Evolutionary conservation across 371 early-diverging fungal genomes (phyloP), one percentile per base, ranked within the genome.

Genomic region (Blakeslea trispora): DNA sequence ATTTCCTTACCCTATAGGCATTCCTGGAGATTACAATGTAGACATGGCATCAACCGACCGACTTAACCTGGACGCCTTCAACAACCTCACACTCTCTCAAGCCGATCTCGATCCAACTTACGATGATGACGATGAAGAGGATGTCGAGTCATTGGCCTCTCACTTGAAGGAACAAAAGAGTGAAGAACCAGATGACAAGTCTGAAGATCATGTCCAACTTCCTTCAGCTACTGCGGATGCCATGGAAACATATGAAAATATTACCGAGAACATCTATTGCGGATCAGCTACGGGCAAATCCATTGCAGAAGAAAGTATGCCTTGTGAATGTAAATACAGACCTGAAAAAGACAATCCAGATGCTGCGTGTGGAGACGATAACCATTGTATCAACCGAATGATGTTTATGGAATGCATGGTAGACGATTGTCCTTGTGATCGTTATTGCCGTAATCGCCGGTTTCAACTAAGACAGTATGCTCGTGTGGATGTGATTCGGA

Each of bases 321-420:
- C 86, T 5, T 94, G 93, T 68, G 78, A 79, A 63, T 94, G 93
- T 71, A 79, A 82, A 66, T 88, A 85, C 64, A 74, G 85, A 34
- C 81, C 82, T 42, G 84, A 60, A 24, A 32, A 60, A 8, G 75
- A 69, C 37, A 57, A 69, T 45, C 66, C 63, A 13, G 50, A 53
- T 46, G 69, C 61, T 32, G 96, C 96, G 1, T 95, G 96, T 69
- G 96, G 97, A 24, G 88, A 87, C 15, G 82, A 84, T 47, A 76
- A 86, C 11, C 71, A 82, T 45, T 97, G 97, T 67, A 93, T 96
- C 67, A 97, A 97, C 69, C 75, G 96, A 48, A 82, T 85, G 64
- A 73, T 96, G 50, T 88, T 88, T 50, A 90, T 95, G 60, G 98
- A 97, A 72, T 97, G 98, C 69, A 81, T 84, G 21, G 84, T 80